phyloP scores from a whole-genome alignment of 148 eudicot genomes.

The Rhododendron kiyosumense region DNA sequence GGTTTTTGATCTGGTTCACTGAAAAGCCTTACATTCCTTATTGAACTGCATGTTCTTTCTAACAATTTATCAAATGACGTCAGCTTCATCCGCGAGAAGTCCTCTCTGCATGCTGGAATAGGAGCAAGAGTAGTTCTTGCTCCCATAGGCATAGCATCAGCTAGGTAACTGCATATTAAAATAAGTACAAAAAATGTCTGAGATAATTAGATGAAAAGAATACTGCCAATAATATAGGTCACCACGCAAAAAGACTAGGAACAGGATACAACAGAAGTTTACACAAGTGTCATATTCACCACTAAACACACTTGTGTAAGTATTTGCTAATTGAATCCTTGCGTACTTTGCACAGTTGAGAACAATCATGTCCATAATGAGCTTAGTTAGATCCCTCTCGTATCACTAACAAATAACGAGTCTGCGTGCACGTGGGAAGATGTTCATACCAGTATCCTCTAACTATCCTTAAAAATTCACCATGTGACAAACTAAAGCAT shows the following conservation, averaged over 20 bases:
- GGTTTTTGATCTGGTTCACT: slow-evolving; percentile 70
- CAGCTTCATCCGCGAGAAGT: slow-evolving; percentile 72
- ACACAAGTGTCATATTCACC: not conserved
- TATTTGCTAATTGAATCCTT: not conserved
- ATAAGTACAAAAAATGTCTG: not conserved
- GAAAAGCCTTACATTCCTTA: slow-evolving; percentile 76
- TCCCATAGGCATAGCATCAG: slow-evolving; percentile 37
- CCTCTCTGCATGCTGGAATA: slow-evolving; percentile 85
- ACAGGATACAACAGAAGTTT: not conserved
- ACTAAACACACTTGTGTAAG: not conserved
- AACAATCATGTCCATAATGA: not conserved
- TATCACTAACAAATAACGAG: not conserved
- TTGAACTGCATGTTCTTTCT: slow-evolving; percentile 74
- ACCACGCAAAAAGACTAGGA: not conserved
- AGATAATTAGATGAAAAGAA: slow-evolving; percentile 5
- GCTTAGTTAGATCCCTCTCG: not conserved
- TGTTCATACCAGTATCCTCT: not conserved
- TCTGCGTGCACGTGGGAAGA: not conserved
- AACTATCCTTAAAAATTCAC: not conserved
- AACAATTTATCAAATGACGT: slow-evolving; percentile 87
- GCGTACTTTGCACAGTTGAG: not conserved
- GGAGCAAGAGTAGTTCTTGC: slow-evolving; percentile 54
- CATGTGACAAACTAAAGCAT: not conserved
- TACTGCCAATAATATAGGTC: not conserved
- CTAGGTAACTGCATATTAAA: slow-evolving; percentile 32